Base-by-base conservation (phyloP, 129 eudicot genomes). In the Lactuca saligna region DNA sequence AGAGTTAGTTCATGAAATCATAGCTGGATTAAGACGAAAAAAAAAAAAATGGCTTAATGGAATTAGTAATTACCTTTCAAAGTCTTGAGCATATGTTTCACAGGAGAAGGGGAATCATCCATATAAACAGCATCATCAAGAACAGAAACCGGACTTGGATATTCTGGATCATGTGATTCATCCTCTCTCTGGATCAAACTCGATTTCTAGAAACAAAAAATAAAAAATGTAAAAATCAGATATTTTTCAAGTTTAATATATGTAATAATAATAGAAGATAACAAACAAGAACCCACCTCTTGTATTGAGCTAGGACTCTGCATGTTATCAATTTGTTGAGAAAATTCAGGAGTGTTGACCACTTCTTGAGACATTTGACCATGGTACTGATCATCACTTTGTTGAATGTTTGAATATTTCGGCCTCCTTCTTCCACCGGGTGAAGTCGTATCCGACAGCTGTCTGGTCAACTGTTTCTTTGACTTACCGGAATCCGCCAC, bases 61-160 rank as follows among this genome's bases (percentile, higher is more conserved):
- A 25, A 25, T 25, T 73, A 93, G 29, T 0, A 25, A 25, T 25
- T 73, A 93, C 98, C 95, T 83, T 74, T 69, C 3, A 65, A 70
- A 46, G 71, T 69, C 72, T 81, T 84, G 38, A 54, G 57, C 50
- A 65, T 68, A 57, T 81, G 91, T 77, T 83, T 85, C 64, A 81
- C 71, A 41, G 88, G 90, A 51, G 98, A 92, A 3, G 86, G 85
- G 25, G 95, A 81, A 78, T 78, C 85, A 13, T 93, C 88, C 75
- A 74, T 80, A 65, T 78, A 81, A 14, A 57, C 69, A 49, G 72
- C 75, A 66, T 67, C 76, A 61, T 93, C 98, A 53, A 93, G 97
- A 72, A 93, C 98, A 55, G 98, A 93, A 10, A 93, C 79, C 48
- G 98, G 98, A 73, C 98, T 93, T 5, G 92, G 88, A 57, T 86